These are phyloP conservation scores for Paraphoma sp. DNA, from an alignment of 2,329 filamentous ascomycete genomes.

Conservation along the genomic window DNA sequence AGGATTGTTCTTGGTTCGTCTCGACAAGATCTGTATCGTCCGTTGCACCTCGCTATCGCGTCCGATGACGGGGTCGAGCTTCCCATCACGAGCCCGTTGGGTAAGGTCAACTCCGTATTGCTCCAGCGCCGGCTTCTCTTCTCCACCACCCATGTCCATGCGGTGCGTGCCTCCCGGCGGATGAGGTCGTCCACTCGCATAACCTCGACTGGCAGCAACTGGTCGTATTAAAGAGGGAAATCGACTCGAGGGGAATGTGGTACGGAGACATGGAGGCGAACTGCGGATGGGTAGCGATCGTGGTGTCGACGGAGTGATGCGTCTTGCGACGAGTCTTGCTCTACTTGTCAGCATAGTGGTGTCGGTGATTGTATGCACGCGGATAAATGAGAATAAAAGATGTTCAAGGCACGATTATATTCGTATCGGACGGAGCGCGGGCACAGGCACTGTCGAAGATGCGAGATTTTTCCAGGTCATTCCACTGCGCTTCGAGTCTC, in stretches of 20 bases:
- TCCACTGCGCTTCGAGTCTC: slow-evolving; percentile 18
- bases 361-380: slow-evolving; percentile 3
- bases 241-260: slow-evolving; percentile 10
- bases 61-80: slow-evolving; percentile 94
- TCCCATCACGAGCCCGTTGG: slow-evolving; percentile 81
- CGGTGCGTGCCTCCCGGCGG: slow-evolving; percentile 91
- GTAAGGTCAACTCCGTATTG: slow-evolving; percentile 92
- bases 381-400: slow-evolving; percentile 7
- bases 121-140: slow-evolving; percentile 85
- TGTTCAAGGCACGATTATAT: slow-evolving; percentile 31
- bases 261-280: slow-evolving; percentile 33
- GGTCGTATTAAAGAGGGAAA: slow-evolving; percentile 44
- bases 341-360: slow-evolving; percentile 45
- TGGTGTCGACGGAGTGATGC: slow-evolving; percentile 30
- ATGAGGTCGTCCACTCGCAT: slow-evolving; percentile 70
- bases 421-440: slow-evolving; percentile 19
- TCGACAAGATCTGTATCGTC: slow-evolving; percentile 90
- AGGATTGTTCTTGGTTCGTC: slow-evolving; percentile 94
- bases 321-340: slow-evolving; percentile 45
- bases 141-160: slow-evolving; percentile 82
- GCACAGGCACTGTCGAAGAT: slow-evolving; percentile 29
- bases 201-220: slow-evolving; percentile 56
- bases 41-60: slow-evolving; percentile 90
- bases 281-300: slow-evolving; percentile 23
- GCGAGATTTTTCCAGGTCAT: slow-evolving; percentile 28